Evolutionary conservation across 177 flowering plant species (phyloP).

Genomic region (Tripterygium wilfordii): DNA sequence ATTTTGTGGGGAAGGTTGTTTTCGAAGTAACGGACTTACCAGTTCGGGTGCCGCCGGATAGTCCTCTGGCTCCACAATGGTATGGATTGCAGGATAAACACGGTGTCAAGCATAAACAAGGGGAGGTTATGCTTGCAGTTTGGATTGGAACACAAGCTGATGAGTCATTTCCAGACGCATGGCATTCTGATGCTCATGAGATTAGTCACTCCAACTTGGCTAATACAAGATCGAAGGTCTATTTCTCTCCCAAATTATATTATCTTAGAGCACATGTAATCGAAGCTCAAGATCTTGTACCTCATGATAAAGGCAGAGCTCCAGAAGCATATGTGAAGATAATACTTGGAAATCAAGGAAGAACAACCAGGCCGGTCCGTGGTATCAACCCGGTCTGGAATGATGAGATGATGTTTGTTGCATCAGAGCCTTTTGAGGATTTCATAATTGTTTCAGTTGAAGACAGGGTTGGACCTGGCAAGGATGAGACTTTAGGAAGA

Average conservation of each 20-base stretch:
- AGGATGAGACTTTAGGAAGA: constrained; percentile 54
- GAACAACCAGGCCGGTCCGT: constrained; percentile 30
- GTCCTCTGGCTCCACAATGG: constrained; percentile 96
- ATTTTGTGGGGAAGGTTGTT: constrained; percentile 56
- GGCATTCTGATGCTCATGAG: constrained; percentile 85
- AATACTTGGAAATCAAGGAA: constrained; percentile 49
- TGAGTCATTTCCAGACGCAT: constrained; percentile 77
- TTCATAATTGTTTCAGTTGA: constrained; percentile 47
- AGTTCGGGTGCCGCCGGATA: constrained; percentile 76
- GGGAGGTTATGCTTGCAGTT: constrained; percentile 91
- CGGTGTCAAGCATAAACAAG: constrained; percentile 42
- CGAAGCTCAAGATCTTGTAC: constrained; percentile 85
- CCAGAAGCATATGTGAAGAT: constrained; percentile 45
- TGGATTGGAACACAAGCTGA: constrained; percentile 99
- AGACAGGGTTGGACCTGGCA: constrained; percentile 52
- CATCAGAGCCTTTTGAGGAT: constrained; percentile 80
- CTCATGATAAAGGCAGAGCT: constrained; percentile 31
- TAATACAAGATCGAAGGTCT: constrained; percentile 74
- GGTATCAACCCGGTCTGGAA: constrained; percentile 53
- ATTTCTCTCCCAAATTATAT: constrained; percentile 77
- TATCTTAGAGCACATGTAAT: constrained; percentile 66
- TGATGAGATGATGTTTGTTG: constrained; percentile 89
- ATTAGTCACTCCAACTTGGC: constrained; percentile 37
- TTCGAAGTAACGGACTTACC: constrained; percentile 73
- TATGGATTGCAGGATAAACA: constrained; percentile 64